Conservation (phyloP, 441 rosid species). For the Populus hybrid region DNA sequence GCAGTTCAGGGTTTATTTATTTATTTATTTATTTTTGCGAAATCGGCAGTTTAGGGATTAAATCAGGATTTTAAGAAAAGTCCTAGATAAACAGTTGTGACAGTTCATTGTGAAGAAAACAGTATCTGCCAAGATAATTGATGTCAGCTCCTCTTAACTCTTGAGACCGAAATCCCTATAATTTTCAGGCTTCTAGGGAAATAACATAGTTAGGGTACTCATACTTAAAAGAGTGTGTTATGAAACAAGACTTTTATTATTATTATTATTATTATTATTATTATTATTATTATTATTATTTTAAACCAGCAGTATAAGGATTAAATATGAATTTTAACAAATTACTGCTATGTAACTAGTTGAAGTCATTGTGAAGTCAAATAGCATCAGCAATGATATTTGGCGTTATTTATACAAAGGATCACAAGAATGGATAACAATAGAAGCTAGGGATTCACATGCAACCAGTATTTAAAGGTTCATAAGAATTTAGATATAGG, state of each 20-base stretch:
- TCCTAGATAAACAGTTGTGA: neutral
- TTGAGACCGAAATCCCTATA: neutral
- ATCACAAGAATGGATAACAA: neutral
- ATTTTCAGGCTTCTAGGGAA: neutral
- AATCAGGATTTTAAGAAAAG: neutral
- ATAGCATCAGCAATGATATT: neutral
- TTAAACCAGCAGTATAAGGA: neutral
- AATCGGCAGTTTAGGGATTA: neutral
- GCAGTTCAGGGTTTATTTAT: neutral
- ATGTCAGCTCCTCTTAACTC: neutral
- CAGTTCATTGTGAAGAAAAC: neutral
- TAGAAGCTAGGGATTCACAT: neutral
- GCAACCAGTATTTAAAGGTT: neutral
- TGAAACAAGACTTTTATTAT: neutral
- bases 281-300: neutral
- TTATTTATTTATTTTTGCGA: neutral
- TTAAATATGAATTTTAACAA: neutral
- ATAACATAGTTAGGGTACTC: neutral
- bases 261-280: neutral
- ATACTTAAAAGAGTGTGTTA: neutral
- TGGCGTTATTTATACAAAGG: neutral
- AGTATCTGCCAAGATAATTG: neutral
- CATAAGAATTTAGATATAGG: neutral
- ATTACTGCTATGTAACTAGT: neutral
- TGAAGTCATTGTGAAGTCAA: neutral